phyloP scores from a whole-genome alignment of 352 stramenopile genomes.

The Pythium coloratum region DNA sequence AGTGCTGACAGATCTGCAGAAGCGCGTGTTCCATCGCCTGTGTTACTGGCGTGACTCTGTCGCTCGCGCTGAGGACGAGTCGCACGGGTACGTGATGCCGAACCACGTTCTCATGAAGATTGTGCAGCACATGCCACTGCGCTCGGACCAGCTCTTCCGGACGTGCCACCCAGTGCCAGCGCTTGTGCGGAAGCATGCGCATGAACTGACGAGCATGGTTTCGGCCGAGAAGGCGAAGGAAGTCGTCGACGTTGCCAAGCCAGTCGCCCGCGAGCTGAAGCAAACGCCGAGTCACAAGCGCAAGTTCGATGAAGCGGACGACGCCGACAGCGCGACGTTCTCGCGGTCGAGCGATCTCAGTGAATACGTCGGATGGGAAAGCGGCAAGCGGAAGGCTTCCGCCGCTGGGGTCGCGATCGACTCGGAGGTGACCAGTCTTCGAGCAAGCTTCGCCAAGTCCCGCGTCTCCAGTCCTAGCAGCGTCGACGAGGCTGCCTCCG shows the following conservation, averaged over 20 bases:
- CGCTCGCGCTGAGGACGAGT: slow-evolving; percentile 73
- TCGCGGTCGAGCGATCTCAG: slow-evolving; percentile 38
- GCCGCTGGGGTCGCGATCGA: not conserved
- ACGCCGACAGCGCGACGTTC: slow-evolving; percentile 12
- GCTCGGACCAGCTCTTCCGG: slow-evolving; percentile 74
- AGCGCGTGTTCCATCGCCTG: slow-evolving; percentile 64
- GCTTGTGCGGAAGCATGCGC: slow-evolving; percentile 75
- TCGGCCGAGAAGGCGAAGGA: slow-evolving; percentile 49
- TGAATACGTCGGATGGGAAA: slow-evolving; percentile 62
- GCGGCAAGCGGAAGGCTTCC: slow-evolving; percentile 48
- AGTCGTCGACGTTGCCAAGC: slow-evolving; percentile 28
- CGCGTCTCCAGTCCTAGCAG: not conserved
- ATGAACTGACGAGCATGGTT: slow-evolving; percentile 73
- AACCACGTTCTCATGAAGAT: slow-evolving; percentile 88
- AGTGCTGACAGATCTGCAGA: slow-evolving; percentile 61
- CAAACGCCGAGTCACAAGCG: slow-evolving; percentile 16
- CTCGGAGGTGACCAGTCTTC: slow-evolving; percentile 11
- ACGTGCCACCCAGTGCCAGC: slow-evolving; percentile 72
- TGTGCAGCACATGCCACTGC: slow-evolving; percentile 62
- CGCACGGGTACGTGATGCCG: slow-evolving; percentile 72
- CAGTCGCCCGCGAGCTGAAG: slow-evolving; percentile 1
- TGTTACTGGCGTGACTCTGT: slow-evolving; percentile 80
- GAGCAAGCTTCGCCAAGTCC: slow-evolving; percentile 17
- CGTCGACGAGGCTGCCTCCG: slow-evolving; percentile 1
- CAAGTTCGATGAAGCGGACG: slow-evolving; percentile 38